Conservation (phyloP, 495 filamentous ascomycete species). For the Evernia prunastri region DNA sequence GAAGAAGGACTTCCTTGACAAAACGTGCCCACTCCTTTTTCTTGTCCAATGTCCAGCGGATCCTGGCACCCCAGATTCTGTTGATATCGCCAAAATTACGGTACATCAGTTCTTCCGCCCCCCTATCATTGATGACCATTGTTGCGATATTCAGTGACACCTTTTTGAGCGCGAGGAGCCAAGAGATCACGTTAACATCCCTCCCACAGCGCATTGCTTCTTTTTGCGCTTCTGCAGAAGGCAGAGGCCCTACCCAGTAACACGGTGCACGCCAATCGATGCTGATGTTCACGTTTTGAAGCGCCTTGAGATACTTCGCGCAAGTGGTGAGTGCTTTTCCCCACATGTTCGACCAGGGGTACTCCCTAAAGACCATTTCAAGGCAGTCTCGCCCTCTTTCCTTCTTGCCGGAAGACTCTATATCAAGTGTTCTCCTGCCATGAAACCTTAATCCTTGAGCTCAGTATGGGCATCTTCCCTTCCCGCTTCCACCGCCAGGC, state of each 20-base stretch:
- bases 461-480: too few relatives aligned
- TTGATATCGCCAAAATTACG: too few relatives aligned
- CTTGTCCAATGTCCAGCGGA: slow-evolving; percentile 2
- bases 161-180: neutral
- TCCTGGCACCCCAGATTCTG: too few relatives aligned
- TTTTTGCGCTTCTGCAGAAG: too few relatives aligned
- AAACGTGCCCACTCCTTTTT: neutral
- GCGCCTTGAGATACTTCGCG: neutral
- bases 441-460: too few relatives aligned
- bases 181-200: neutral
- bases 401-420: too few relatives aligned
- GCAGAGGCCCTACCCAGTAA: neutral
- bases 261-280: neutral
- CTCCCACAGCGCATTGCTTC: neutral
- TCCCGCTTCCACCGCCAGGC: neutral
- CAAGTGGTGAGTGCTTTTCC: neutral
- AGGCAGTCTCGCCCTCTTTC: neutral
- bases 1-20: neutral
- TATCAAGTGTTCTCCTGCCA: neutral
- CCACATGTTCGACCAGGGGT: neutral
- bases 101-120: neutral
- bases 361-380: neutral
- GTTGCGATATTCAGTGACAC: neutral
- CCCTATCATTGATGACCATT: neutral
- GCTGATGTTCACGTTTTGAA: neutral